phyloP scores from a whole-genome alignment of 2,329 filamentous ascomycete species.

The Bipolaris victoriae region DNA sequence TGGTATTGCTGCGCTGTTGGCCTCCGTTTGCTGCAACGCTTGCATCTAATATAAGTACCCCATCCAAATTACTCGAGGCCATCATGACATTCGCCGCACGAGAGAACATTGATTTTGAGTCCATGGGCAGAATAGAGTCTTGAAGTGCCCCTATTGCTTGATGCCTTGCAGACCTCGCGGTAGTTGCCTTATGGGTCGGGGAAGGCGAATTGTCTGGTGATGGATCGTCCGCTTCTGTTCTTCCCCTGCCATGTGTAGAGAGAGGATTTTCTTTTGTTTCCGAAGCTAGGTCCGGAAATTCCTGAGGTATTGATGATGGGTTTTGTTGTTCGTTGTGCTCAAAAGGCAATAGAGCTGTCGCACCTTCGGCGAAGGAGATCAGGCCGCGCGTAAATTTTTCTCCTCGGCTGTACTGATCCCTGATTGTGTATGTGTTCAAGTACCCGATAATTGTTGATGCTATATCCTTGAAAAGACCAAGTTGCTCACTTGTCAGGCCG shows the following conservation, averaged over 20 bases:
- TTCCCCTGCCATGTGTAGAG: background rate
- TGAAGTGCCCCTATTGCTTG: slow-evolving; percentile 31
- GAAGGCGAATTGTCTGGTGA: background rate
- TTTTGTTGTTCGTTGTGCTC: slow-evolving; percentile 4
- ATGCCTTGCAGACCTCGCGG: slow-evolving; percentile 18
- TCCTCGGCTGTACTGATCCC: slow-evolving; percentile 32
- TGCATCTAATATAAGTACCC: slow-evolving; percentile 45
- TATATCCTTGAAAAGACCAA: slow-evolving; percentile 30
- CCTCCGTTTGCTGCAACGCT: slow-evolving; percentile 34
- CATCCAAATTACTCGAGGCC: slow-evolving; percentile 42
- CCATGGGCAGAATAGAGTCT: slow-evolving; percentile 36
- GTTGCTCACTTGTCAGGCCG: slow-evolving; percentile 22
- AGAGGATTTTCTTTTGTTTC: background rate
- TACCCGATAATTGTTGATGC: slow-evolving; percentile 35
- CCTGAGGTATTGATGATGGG: background rate
- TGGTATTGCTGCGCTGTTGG: slow-evolving; percentile 16
- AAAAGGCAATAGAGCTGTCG: slow-evolving; percentile 27
- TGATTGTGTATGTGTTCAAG: slow-evolving; percentile 35
- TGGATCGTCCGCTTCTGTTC: background rate
- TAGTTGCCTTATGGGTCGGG: background rate
- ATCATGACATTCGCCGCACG: slow-evolving; percentile 44
- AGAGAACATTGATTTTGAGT: slow-evolving; percentile 42
- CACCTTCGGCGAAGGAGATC: slow-evolving; percentile 40
- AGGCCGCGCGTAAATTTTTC: slow-evolving; percentile 43
- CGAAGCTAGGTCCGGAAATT: slow-evolving; percentile 1